These are phyloP conservation scores for Lipomyces sp. DNA, from an alignment of 805 yeast species.

Conservation along the genomic window DNA sequence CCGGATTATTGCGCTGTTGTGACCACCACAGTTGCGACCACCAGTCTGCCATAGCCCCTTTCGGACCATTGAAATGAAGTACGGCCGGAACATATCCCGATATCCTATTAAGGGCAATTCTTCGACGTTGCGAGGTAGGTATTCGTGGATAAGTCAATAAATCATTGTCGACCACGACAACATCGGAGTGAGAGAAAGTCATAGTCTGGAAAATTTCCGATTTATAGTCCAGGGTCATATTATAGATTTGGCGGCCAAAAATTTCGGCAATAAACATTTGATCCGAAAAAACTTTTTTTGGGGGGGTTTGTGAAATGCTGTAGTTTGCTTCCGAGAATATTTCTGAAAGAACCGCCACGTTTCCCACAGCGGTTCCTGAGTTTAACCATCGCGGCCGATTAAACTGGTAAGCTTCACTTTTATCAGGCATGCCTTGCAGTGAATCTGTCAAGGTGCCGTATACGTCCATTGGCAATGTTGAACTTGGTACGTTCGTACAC, in stretches of 20 bases:
- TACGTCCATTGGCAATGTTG: constrained; percentile 30
- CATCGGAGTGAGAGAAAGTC: constrained; percentile 34
- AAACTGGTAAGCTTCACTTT: constrained; percentile 15
- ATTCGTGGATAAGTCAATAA: constrained; percentile 21
- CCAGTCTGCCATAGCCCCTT: constrained; percentile 34
- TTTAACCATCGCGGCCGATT: constrained; percentile 37
- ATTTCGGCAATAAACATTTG: constrained; percentile 35
- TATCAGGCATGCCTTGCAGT: constrained; percentile 5
- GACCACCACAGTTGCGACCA: constrained; percentile 37
- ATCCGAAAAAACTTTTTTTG: constrained; percentile 25
- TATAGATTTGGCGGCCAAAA: constrained; percentile 29
- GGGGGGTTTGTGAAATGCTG: constrained; percentile 23
- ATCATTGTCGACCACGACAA: constrained; percentile 31
- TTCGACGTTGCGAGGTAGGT: constrained; percentile 23
- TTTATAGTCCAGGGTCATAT: constrained; percentile 28
- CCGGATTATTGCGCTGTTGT: constrained; percentile 12
- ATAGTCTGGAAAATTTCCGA: constrained; percentile 35
- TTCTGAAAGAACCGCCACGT: constrained; percentile 25
- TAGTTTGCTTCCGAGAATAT: constrained; percentile 31
- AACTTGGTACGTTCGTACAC: constrained; percentile 27
- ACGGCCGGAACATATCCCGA: constrained; percentile 29
- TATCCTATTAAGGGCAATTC: constrained; percentile 30
- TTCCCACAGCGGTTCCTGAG: constrained; percentile 36
- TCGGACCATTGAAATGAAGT: constrained; percentile 37
- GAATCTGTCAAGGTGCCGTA: constrained; percentile 34